These are phyloP conservation scores for Triticum monococcum DNA, from an alignment of 176 grass and related monocot species.

Conservation along the genomic window DNA sequence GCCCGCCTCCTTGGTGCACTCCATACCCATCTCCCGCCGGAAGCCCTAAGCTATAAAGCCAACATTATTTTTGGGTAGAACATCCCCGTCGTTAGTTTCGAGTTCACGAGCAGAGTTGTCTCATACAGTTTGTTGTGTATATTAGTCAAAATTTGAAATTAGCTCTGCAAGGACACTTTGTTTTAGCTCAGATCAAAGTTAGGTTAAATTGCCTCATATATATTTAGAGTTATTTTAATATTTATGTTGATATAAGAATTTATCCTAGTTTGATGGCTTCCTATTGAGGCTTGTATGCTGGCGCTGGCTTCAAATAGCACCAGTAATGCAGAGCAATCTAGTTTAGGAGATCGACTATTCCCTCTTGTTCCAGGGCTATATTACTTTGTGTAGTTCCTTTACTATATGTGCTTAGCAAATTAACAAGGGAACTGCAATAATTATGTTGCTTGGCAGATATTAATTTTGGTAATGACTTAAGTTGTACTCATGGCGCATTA, in stretches of 20 bases:
- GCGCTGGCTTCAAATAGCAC: no score
- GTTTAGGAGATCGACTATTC: background rate
- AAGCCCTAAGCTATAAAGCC: no score
- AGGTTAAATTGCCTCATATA: background rate
- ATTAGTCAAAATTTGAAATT: background rate
- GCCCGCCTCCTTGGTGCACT: no score
- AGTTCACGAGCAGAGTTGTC: no score
- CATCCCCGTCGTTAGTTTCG: no score
- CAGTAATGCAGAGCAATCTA: background rate
- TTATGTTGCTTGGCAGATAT: background rate
- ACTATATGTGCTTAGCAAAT: background rate
- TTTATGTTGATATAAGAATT: no score
- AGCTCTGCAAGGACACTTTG: background rate
- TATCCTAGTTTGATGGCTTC: background rate
- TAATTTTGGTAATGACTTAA: no score
- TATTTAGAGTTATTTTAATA: background rate
- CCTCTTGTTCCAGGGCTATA: background rate
- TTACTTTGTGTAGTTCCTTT: background rate
- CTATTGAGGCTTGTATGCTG: background rate
- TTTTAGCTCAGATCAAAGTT: background rate
- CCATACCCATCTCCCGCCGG: no score
- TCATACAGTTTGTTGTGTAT: no score
- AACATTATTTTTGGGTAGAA: no score
- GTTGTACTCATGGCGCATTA: no score
- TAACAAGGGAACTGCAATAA: background rate